Conservation (phyloP, 495 filamentous ascomycete species). For the Penicillium crystallinum region DNA sequence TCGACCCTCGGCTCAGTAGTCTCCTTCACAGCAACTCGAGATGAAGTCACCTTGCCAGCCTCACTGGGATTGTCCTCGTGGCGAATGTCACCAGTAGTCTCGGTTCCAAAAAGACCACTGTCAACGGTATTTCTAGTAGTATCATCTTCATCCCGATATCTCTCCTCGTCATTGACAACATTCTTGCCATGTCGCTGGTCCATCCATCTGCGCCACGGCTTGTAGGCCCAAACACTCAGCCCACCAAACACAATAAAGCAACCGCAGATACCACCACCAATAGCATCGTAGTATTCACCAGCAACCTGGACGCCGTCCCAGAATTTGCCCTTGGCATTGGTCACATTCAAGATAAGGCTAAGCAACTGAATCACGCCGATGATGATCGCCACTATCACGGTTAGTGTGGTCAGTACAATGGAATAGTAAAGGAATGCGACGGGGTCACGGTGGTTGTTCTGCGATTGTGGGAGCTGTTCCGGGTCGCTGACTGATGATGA, state of each 20-base stretch:
- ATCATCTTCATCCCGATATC: slow-evolving; percentile 18
- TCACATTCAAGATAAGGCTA: slow-evolving; percentile 67
- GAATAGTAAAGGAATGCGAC: slow-evolving; percentile 93
- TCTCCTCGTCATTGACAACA: slow-evolving; percentile 18
- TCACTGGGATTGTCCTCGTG: background rate
- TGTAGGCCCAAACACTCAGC: slow-evolving; percentile 65
- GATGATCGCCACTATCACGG: slow-evolving; percentile 78
- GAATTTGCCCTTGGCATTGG: slow-evolving; percentile 66
- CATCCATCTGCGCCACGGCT: slow-evolving; percentile 67
- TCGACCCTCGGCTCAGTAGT: slow-evolving; percentile 13
- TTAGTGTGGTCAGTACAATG: slow-evolving; percentile 80
- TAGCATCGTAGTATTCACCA: slow-evolving; percentile 78
- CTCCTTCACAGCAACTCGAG: slow-evolving; percentile 15
- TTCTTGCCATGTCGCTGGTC: slow-evolving; percentile 38
- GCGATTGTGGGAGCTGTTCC: slow-evolving; percentile 22
- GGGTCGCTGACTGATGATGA: slow-evolving; percentile 11
- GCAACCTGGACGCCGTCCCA: slow-evolving; percentile 79
- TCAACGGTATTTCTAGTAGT: background rate
- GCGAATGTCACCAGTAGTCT: background rate
- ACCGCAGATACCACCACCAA: slow-evolving; percentile 80
- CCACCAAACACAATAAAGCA: slow-evolving; percentile 73
- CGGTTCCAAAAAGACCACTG: background rate
- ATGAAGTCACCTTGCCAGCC: slow-evolving; percentile 10
- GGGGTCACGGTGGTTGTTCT: slow-evolving; percentile 54
- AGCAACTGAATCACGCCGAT: slow-evolving; percentile 85